These are phyloP conservation scores for Alternaria rosae DNA, from an alignment of 2,329 filamentous ascomycete genomes.

Conservation along the genomic window DNA sequence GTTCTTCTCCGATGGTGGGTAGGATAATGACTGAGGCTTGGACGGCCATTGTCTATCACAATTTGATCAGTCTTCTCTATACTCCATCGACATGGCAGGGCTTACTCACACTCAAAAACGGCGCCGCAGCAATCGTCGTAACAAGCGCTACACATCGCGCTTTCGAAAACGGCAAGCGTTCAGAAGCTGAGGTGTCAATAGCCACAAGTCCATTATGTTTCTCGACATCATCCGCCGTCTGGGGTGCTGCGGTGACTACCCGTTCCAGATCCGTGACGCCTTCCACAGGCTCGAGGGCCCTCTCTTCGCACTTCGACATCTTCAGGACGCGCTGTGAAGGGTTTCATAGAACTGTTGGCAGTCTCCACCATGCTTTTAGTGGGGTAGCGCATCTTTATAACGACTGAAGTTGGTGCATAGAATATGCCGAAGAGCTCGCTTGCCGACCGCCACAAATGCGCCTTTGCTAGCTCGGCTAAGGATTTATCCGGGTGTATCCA, in stretches of 20 bases:
- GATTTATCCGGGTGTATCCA: background rate
- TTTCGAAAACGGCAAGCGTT: conserved; percentile 39
- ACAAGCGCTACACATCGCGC: conserved; percentile 40
- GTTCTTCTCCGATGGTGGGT: conserved; percentile 65
- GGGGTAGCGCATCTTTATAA: background rate
- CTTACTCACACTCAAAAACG: conserved; percentile 42
- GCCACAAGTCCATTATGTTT: conserved; percentile 12
- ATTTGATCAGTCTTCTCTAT: background rate
- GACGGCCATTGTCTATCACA: conserved; percentile 61
- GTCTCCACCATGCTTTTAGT: background rate
- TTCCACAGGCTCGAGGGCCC: background rate
- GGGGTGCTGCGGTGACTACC: background rate
- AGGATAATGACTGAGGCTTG: conserved; percentile 69
- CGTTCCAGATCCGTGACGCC: conserved; percentile 10
- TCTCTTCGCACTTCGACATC: background rate
- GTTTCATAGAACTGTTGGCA: accelerated
- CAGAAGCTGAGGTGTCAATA: conserved; percentile 8
- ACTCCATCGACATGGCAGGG: no score
- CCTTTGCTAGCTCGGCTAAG: background rate
- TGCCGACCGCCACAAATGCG: background rate
- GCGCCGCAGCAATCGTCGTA: conserved; percentile 36
- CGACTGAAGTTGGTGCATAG: background rate
- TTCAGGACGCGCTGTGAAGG: background rate
- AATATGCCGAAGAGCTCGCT: background rate
- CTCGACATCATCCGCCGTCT: background rate